Evolutionary conservation across 176 grass and related monocot species (phyloP).

Genomic region (Bolboschoenus planiculmis): DNA sequence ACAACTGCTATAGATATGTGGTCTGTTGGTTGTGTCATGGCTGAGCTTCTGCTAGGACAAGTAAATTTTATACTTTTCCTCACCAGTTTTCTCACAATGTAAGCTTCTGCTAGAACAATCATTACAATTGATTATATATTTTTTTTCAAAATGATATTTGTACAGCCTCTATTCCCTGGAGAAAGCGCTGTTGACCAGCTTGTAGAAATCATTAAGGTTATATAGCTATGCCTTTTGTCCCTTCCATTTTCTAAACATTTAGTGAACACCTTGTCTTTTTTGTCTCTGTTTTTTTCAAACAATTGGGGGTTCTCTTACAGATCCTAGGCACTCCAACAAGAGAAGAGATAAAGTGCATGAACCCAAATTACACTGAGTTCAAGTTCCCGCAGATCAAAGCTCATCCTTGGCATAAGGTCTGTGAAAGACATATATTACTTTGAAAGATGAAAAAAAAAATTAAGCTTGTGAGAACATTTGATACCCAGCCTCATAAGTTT

Average conservation of each 20-base stretch:
- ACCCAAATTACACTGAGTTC: constrained; percentile 84
- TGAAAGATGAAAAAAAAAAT: not conserved
- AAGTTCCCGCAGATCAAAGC: constrained; percentile 96
- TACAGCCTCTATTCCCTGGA: constrained; percentile 89
- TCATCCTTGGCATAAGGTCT: constrained; percentile 95
- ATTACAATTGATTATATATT: not conserved
- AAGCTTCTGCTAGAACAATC: not conserved
- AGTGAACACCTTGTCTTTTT: not conserved
- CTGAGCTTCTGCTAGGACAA: constrained; percentile 84
- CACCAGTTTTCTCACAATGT: not conserved
- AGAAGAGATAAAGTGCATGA: constrained; percentile 99
- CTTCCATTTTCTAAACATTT: not conserved
- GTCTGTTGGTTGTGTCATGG: constrained; percentile 98
- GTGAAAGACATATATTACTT: not conserved
- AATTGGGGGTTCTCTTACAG: constrained; percentile 29
- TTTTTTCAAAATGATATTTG: constrained; percentile 15
- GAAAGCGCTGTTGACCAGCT: constrained; percentile 93
- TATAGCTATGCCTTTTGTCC: constrained; percentile 16
- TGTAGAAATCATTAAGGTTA: constrained; percentile 94
- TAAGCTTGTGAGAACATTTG: not conserved
- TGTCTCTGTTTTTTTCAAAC: not conserved
- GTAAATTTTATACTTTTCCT: constrained; percentile 31
- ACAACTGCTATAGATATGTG: constrained; percentile 91
- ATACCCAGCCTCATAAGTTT: constrained; percentile 9
- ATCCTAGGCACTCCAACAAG: constrained; percentile 92